Base-by-base conservation (phyloP, 202 grass and related monocot species). In the Panicum virgatum region DNA sequence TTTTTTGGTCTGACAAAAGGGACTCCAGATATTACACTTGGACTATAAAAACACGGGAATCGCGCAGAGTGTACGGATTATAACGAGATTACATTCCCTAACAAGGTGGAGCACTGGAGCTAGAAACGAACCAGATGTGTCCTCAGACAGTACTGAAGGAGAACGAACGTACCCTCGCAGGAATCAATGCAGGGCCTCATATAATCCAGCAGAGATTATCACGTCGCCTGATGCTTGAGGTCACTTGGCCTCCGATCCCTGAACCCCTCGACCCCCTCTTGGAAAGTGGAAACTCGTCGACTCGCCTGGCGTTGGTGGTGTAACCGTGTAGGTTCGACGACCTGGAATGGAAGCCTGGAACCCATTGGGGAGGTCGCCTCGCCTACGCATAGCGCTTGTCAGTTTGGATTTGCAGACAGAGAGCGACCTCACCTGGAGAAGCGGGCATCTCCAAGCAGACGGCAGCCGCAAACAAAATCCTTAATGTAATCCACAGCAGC, bases 131-230 rank as follows among this genome's bases (percentile, higher is more conserved):
- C 26, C 67, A 89, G 72, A 30, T 30, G 22, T 83, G 58, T 69
- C 45, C 45, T 15, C 12, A 47, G 45, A 47, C 53, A 86, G 64
- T 23, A 30, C 74, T 22, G 61, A 66, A 53, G 45, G 12, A 47
- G 84, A 30, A 30, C 29, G 37, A 48, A 9, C 46, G 32, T 78
- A 94, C 94, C 94, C 89, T 97, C 92, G 52, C 87, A 69, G 13
- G 89, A 88, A 90, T 94, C 92, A 90, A 94, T 90, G 62, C 77
- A 75, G 66, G 90, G 89, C 18, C 92, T 90, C 83, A 90, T 34
- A 34, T 34, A 53, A 53, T 53, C 51, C 20, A 54, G 51, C 51
- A 22, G 51, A n/a, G 51, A 20, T 53, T 53, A n/a, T n/a, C 51
- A 22, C 46, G 51, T 54, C 20, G 51, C 51, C 20, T 54, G 20